Evolutionary conservation across 768 basidiomycete genomes (phyloP), one percentile per base, ranked within the genome.

Genomic region (Lactifluus pinguis): DNA sequence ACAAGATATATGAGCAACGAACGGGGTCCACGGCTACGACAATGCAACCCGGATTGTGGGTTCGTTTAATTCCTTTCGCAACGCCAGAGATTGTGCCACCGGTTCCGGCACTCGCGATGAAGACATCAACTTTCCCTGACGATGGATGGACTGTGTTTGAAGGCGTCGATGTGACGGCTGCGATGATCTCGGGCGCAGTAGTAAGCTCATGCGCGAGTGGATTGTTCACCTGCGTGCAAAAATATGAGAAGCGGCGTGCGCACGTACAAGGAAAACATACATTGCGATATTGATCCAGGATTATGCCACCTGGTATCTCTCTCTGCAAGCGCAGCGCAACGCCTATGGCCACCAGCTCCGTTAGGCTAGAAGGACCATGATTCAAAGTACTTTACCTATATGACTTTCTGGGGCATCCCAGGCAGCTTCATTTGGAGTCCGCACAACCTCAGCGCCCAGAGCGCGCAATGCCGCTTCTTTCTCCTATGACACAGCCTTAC

Each of bases 41-140:
- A 17, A 84, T 72, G 67, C 84, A 86, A 3, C 82, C 76, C 30
- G 80, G 73, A 68, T 94, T 94, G 69, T 92, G 88, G 10, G 73
- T 76, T 71, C 84, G 87, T 78, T 89, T 90, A 67, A 95, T 75
- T 3, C 87, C 87, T 15, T 85, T 79, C 17, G 90, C 86, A 51
- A 90, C 71, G 2, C 95, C 95, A n/a, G 90, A 91, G 62, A 99
- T 75, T 0, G 95, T 98, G 11, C 95, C 95, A 14, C 97, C 95
- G 2, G 97, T 99, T 14, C 97, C 97, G 10, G 95, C 91, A 3
- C 91, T 85, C 8, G 86, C 91, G 21, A 97, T 73, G 53, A 98
- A 75, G 2, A 84, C 86, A 69, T 95, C 87, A 25, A 98, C 83
- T 70, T 87, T 86, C 53, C 80, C 78, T 36, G 85, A 86, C 0